A percentile compares a stretch with the other conserved stretches of the same genome.
phyloP scores from a whole-genome alignment of 2,329 filamentous ascomycete species.

The Orbilia javanica region DNA sequence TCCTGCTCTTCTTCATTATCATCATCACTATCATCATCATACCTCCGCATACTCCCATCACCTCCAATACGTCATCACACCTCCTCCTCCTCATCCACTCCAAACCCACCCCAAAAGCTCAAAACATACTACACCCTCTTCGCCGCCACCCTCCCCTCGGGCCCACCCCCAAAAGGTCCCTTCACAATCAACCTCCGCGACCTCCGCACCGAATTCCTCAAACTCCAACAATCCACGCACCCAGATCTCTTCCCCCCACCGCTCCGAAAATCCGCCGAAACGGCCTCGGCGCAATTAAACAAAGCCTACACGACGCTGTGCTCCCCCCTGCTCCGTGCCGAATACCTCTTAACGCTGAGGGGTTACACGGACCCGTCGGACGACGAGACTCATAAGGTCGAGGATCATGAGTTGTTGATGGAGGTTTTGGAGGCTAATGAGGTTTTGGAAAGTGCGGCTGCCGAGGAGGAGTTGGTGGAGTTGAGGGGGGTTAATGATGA shows the following conservation, averaged over 20 bases:
- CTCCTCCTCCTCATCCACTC: slow-evolving; percentile 41
- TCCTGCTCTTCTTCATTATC: background rate
- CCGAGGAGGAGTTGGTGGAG: slow-evolving; percentile 74
- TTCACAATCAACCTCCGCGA: slow-evolving; percentile 79
- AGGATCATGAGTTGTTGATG: slow-evolving; percentile 78
- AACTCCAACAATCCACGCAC: slow-evolving; percentile 81
- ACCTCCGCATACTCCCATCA: slow-evolving; percentile 4
- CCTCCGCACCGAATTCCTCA: slow-evolving; percentile 86
- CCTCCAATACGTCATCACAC: slow-evolving; percentile 42
- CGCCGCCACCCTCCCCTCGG: slow-evolving; percentile 79
- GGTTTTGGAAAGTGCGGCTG: slow-evolving; percentile 77
- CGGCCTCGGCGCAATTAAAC: slow-evolving; percentile 85
- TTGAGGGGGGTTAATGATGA: slow-evolving; percentile 76
- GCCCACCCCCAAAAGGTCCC: slow-evolving; percentile 80
- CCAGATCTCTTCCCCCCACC: slow-evolving; percentile 74
- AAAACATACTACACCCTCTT: slow-evolving; percentile 88
- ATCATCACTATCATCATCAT: background rate
- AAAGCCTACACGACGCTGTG: slow-evolving; percentile 88
- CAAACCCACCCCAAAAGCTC: too few species aligned
- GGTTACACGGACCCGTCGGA: slow-evolving; percentile 79
- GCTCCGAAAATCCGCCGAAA: slow-evolving; percentile 76
- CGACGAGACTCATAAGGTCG: slow-evolving; percentile 80
- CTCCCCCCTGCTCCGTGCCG: slow-evolving; percentile 83
- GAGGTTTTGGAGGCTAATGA: slow-evolving; percentile 84
- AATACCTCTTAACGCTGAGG: slow-evolving; percentile 81